Percentiles rank a stretch among this genome's conserved stretches.
These are phyloP conservation scores for Macaranga tanarius DNA, from an alignment of 441 rosid genomes.

Conservation along the genomic window DNA sequence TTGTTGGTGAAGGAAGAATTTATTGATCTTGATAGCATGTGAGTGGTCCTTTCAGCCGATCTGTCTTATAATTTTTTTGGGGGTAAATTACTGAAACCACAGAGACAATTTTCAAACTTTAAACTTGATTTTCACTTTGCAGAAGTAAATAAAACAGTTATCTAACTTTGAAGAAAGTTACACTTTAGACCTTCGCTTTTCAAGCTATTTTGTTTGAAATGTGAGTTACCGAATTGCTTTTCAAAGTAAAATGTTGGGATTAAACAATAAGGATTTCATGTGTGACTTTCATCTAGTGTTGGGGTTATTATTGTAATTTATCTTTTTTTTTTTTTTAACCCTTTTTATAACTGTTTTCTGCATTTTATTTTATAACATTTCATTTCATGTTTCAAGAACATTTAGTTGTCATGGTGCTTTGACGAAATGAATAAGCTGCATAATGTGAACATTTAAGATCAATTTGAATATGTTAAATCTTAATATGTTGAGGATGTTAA, in stretches of 20 bases:
- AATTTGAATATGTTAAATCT: background rate
- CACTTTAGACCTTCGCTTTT: background rate
- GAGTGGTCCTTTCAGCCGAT: slow-evolving; percentile 32
- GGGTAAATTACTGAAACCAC: background rate
- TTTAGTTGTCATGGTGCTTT: background rate
- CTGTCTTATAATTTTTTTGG: background rate
- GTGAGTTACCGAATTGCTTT: background rate
- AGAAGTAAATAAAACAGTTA: background rate
- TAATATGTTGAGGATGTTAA: background rate
- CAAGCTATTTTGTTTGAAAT: background rate
- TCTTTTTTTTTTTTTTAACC: too few relatives aligned
- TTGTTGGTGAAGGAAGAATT: slow-evolving; percentile 91
- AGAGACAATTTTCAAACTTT: background rate
- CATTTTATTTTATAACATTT: background rate
- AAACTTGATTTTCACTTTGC: background rate
- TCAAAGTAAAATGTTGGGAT: background rate
- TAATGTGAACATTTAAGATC: background rate
- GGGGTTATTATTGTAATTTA: background rate
- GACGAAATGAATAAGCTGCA: background rate
- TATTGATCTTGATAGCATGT: slow-evolving; percentile 97
- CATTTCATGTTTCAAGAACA: background rate
- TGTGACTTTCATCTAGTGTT: background rate
- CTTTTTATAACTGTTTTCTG: background rate
- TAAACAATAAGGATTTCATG: background rate
- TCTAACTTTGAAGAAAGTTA: background rate